These are phyloP conservation scores for Hypoxylon sp. DNA, from an alignment of 2,329 filamentous ascomycete genomes.

Conservation along the genomic window DNA sequence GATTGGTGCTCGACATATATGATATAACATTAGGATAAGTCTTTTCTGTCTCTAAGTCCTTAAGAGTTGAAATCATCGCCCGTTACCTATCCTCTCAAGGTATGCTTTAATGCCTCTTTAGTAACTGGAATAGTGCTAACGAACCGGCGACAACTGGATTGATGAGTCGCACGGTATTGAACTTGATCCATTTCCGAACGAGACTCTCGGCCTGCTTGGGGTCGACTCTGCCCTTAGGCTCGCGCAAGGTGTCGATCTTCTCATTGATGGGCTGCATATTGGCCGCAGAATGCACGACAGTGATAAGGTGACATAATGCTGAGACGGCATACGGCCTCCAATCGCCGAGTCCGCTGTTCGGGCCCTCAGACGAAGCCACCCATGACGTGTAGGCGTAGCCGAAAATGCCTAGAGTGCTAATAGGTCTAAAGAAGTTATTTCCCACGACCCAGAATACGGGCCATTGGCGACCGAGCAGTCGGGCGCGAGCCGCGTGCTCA, in stretches of 20 bases:
- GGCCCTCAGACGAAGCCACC: constrained; percentile 36
- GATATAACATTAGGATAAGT: too few relatives aligned
- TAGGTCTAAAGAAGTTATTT: constrained; percentile 61
- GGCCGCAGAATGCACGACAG: constrained; percentile 57
- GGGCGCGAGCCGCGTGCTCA: constrained; percentile 52
- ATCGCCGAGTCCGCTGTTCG: constrained; percentile 46
- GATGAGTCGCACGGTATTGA: constrained; percentile 48
- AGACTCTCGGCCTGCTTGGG: constrained; percentile 45
- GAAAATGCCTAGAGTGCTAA: constrained; percentile 56
- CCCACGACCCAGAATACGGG: constrained; percentile 59
- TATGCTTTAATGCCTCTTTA: constrained; percentile 37
- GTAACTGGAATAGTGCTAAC: constrained; percentile 46
- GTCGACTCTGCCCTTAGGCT: constrained; percentile 38
- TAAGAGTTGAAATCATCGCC: too few relatives aligned
- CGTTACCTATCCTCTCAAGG: too few relatives aligned
- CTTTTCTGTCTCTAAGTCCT: too few relatives aligned
- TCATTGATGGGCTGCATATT: constrained; percentile 62
- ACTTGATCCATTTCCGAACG: constrained; percentile 48
- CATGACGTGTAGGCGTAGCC: constrained; percentile 57
- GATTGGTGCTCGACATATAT: too few relatives aligned
- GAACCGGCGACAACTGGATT: constrained; percentile 48
- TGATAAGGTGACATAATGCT: constrained; percentile 55
- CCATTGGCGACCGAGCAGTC: constrained; percentile 58
- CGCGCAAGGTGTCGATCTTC: constrained; percentile 53
- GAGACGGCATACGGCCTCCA: constrained; percentile 55